Percentiles rank a stretch among this genome's conserved stretches.
Conservation (phyloP, 2,329 filamentous ascomycete species). For the Arachnopeziza araneosa region DNA sequence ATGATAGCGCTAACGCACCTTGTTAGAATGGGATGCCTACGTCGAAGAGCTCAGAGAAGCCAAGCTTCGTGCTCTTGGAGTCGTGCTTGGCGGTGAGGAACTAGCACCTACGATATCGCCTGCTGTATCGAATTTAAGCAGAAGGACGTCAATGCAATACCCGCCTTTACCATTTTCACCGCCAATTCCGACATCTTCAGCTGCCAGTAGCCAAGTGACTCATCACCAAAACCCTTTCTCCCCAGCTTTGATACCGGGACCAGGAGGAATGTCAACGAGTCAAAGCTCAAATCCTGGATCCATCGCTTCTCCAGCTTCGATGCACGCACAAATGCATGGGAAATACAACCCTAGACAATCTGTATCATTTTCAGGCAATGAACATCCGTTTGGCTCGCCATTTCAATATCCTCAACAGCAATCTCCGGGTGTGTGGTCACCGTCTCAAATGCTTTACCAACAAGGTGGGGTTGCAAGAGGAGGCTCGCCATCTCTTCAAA, state of each 20-base stretch:
- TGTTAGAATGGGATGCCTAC: constrained; percentile 64
- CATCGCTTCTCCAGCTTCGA: constrained; percentile 67
- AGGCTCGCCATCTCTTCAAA: constrained; percentile 59
- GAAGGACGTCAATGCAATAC: constrained; percentile 66
- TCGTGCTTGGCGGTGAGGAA: constrained; percentile 73
- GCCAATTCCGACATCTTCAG: constrained; percentile 73
- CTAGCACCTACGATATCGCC: constrained; percentile 60
- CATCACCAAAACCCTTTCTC: constrained; percentile 50
- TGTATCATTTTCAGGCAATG: constrained; percentile 57
- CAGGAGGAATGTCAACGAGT: constrained; percentile 52
- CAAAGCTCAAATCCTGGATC: constrained; percentile 60
- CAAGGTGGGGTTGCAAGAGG: constrained; percentile 45
- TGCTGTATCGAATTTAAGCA: constrained; percentile 49
- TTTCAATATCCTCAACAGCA: constrained; percentile 62
- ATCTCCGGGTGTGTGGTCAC: constrained; percentile 54
- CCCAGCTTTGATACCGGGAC: constrained; percentile 51
- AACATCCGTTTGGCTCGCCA: constrained; percentile 55
- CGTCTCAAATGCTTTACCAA: constrained; percentile 46
- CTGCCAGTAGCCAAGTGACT: constrained; percentile 60
- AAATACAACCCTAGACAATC: constrained; percentile 69
- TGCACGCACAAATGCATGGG: constrained; percentile 48
- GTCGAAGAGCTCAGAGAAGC: constrained; percentile 80
- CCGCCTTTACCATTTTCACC: constrained; percentile 77
- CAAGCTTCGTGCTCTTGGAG: constrained; percentile 86
- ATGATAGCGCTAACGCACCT: not conserved